phyloP scores from a whole-genome alignment of 2,329 filamentous ascomycete genomes.

The Rhinocladiella mackenziei region DNA sequence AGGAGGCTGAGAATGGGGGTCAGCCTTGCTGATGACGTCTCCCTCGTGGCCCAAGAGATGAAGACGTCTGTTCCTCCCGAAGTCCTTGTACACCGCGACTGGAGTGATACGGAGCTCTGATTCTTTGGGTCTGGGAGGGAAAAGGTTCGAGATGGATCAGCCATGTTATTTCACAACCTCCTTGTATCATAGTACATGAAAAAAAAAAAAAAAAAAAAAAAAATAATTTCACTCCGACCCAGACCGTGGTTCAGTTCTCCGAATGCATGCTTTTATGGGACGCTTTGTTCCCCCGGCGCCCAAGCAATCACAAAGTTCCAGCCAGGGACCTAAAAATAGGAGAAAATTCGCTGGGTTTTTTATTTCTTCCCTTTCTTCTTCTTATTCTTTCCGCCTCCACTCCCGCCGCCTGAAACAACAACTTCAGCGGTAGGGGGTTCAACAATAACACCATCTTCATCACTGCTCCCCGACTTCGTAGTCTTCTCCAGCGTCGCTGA shows the following conservation, averaged over 20 bases:
- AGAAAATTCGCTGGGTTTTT: too few relatives aligned
- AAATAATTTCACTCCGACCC: not conserved
- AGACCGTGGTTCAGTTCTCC: too few relatives aligned
- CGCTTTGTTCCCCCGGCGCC: too few relatives aligned
- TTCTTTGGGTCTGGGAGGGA: not conserved
- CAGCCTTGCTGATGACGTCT: conserved; percentile 36
- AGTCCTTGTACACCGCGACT: conserved; percentile 15
- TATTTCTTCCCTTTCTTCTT: conserved; percentile 49
- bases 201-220: not conserved
- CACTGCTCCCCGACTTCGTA: conserved; percentile 48
- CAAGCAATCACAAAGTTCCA: not conserved
- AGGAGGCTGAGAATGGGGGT: conserved; percentile 32
- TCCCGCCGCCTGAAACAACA: conserved; percentile 22
- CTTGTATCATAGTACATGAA: conserved; percentile 15
- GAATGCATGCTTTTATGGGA: not conserved
- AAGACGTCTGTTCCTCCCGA: conserved; percentile 18
- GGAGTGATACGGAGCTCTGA: conserved; percentile 14
- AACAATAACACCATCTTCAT: conserved; percentile 75
- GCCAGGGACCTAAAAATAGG: too few relatives aligned
- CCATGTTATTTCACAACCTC: not conserved
- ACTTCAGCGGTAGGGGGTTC: conserved; percentile 41
- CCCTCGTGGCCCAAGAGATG: conserved; percentile 39
- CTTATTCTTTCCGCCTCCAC: conserved; percentile 39
- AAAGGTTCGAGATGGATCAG: not conserved
- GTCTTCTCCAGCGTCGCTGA: conserved; percentile 13